Percentiles rank a stretch among this genome's conserved stretches.
phyloP scores from a whole-genome alignment of 768 basidiomycete species.

The Termitomyces sp. region DNA sequence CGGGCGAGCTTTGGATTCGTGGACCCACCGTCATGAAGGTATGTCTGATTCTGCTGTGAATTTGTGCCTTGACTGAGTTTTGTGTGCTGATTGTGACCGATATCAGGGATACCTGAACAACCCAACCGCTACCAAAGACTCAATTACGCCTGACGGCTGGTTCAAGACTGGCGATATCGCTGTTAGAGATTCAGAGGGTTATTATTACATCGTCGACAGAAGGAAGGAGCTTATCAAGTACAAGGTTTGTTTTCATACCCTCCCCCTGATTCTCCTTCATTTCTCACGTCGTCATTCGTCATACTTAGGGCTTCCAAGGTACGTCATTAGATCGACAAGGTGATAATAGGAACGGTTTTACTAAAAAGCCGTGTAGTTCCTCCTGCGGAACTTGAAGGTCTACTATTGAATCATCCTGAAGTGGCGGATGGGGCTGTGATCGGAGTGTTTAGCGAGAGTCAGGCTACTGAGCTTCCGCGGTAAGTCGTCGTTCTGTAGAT shows the following conservation, averaged over 20 bases:
- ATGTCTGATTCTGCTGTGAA: not conserved
- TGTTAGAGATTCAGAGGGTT: conserved; percentile 62
- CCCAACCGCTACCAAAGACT: conserved; percentile 57
- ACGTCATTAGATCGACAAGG: conserved; percentile 9
- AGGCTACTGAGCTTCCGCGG: conserved; percentile 84
- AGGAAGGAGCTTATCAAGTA: conserved; percentile 77
- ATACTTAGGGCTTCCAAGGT: conserved; percentile 82
- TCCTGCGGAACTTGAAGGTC: conserved; percentile 80
- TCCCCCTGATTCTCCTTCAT: not conserved
- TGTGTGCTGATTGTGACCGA: not conserved
- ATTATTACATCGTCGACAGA: conserved; percentile 71
- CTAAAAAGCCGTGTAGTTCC: conserved; percentile 48
- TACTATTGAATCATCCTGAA: conserved; percentile 70
- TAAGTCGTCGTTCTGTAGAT: conserved; percentile 17
- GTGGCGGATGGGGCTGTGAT: conserved; percentile 82
- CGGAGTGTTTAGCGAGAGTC: conserved; percentile 59
- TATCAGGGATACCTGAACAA: conserved; percentile 77
- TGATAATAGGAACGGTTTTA: not conserved
- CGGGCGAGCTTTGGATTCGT: conserved; percentile 81
- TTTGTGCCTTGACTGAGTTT: not conserved
- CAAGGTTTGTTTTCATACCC: conserved; percentile 36
- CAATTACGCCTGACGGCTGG: conserved; percentile 75
- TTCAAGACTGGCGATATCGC: conserved; percentile 89
- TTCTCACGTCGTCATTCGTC: not conserved
- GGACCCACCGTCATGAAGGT: conserved; percentile 83